phyloP scores from a whole-genome alignment of 2,329 filamentous ascomycete genomes.

The Ceratocystis variospora region DNA sequence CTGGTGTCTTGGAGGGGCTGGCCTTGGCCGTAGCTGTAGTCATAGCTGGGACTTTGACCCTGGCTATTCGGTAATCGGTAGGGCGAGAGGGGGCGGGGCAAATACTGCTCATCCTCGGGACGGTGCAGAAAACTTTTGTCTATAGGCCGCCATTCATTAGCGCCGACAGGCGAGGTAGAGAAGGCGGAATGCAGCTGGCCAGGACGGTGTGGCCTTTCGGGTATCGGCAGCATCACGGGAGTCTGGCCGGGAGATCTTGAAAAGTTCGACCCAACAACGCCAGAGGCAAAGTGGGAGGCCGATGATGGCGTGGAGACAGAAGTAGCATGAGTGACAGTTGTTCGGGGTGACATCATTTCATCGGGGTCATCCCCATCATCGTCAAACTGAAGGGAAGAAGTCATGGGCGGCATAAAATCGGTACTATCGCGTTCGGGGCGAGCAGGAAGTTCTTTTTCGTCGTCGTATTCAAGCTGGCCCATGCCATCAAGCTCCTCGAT shows the following conservation, averaged over 20 bases:
- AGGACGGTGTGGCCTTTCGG: conserved; percentile 11
- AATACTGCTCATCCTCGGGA: conserved; percentile 43
- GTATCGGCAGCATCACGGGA: conserved; percentile 12
- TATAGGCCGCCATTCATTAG: conserved; percentile 23
- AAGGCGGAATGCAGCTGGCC: conserved; percentile 18
- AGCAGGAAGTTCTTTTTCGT: conserved; percentile 64
- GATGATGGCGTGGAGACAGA: background rate
- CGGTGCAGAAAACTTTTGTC: conserved; percentile 30
- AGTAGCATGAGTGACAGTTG: conserved; percentile 1
- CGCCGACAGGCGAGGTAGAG: conserved; percentile 23
- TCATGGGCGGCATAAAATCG: conserved; percentile 25
- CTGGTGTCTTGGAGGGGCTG: conserved; percentile 21
- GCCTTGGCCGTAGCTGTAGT: conserved; percentile 20
- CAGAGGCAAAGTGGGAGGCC: conserved; percentile 7
- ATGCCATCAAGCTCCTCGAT: conserved; percentile 76
- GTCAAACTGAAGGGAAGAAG: conserved; percentile 26
- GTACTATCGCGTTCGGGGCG: conserved; percentile 42
- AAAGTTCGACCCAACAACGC: background rate
- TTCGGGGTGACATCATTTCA: conserved; percentile 12
- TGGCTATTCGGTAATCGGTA: conserved; percentile 36
- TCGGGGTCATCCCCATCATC: conserved; percentile 33
- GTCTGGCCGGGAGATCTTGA: background rate
- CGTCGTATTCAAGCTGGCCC: conserved; percentile 36
- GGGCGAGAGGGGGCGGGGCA: conserved; percentile 60
- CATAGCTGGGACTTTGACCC: conserved; percentile 26